A percentile compares a stretch with the other conserved stretches of the same genome.
Conservation (phyloP, 495 filamentous ascomycete species). For the Hyaloscypha variabilis region DNA sequence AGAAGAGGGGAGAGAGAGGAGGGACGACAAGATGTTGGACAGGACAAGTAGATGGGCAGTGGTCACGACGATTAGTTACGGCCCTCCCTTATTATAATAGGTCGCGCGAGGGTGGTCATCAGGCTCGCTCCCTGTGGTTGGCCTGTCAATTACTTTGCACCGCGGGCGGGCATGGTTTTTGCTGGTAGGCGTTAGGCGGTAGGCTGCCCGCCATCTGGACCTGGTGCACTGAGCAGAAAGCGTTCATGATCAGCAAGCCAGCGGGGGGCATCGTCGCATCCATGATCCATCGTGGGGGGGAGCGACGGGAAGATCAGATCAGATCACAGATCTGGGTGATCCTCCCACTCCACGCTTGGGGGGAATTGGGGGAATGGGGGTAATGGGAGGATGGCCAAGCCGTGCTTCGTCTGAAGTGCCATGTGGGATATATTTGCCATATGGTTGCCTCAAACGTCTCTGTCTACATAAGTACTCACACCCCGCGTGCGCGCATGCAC, state of each 20-base stretch:
- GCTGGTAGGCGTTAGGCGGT: no score
- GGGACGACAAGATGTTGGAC: background rate
- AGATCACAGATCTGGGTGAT: conserved; percentile 1
- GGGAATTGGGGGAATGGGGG: no score
- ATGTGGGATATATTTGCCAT: no score
- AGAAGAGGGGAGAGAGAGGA: background rate
- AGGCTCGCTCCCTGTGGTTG: background rate
- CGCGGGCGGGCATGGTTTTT: background rate
- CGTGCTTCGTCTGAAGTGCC: no score
- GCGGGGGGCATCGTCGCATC: no score
- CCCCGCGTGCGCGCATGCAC: background rate
- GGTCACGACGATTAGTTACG: background rate
- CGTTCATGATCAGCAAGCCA: background rate
- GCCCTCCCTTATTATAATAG: background rate
- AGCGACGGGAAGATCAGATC: no score
- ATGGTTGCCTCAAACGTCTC: no score
- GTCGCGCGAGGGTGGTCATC: background rate
- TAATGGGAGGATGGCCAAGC: no score
- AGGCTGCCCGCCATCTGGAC: no score
- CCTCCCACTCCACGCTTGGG: no score
- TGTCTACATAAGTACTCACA: no score
- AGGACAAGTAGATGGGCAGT: background rate
- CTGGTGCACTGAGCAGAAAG: background rate
- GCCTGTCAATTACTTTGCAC: background rate
- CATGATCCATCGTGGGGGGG: background rate